A percentile compares a stretch with the other conserved stretches of the same genome.
Conservation (phyloP, 306 rosid genomes). For the Mimosa pudica region DNA sequence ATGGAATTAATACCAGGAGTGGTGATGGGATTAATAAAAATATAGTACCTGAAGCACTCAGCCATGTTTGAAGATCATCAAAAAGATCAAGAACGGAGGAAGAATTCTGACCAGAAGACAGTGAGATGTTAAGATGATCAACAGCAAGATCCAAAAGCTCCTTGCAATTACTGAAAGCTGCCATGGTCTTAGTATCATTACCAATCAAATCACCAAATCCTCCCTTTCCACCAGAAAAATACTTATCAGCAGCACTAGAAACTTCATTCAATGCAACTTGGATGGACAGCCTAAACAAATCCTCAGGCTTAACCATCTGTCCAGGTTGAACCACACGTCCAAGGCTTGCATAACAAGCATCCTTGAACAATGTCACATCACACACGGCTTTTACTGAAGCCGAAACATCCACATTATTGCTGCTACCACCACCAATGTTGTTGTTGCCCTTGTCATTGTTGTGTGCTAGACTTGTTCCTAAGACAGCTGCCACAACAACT, state of each 20-base stretch:
- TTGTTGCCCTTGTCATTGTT: background rate
- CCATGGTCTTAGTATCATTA: conserved; percentile 20
- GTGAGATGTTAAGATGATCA: conserved; percentile 59
- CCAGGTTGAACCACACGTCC: conserved; percentile 38
- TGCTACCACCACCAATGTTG: background rate
- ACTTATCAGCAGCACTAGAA: conserved; percentile 37
- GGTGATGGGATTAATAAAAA: background rate
- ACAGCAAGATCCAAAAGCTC: conserved; percentile 60
- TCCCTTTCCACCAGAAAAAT: conserved; percentile 40
- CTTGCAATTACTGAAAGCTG: conserved; percentile 55
- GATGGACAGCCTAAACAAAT: conserved; percentile 50
- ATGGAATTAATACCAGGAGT: background rate
- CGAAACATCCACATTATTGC: background rate
- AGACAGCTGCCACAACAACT: conserved; percentile 6
- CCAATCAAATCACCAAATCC: conserved; percentile 28
- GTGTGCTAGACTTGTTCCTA: background rate
- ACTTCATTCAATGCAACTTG: conserved; percentile 52
- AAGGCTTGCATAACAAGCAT: conserved; percentile 55
- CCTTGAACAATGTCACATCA: conserved; percentile 63
- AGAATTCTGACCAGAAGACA: conserved; percentile 33
- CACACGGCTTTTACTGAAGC: conserved; percentile 68
- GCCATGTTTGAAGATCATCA: conserved; percentile 76
- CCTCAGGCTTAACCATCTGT: conserved; percentile 48
- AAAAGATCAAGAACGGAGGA: conserved; percentile 53
- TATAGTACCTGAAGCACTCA: conserved; percentile 63